Evolutionary conservation across 2,329 filamentous ascomycete genomes (phyloP).

Genomic region (Trichoderma lentiforme): DNA sequence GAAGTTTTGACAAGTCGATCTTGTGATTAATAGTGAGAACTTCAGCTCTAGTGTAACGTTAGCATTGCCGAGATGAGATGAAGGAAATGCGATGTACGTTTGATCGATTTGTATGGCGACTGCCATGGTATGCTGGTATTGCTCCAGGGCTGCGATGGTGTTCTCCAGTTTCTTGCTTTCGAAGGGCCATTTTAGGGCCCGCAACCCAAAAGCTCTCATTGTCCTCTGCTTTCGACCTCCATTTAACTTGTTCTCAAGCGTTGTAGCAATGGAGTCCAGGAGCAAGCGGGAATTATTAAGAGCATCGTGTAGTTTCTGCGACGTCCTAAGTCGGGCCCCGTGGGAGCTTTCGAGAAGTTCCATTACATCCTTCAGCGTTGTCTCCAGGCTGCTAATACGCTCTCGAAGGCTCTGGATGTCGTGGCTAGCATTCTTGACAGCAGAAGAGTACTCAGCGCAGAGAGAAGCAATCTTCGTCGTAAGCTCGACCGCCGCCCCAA

Average conservation of each 20-base stretch:
- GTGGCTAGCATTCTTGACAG: neutral
- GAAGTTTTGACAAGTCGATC: fast-evolving
- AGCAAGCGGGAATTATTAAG: neutral
- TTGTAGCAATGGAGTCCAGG: neutral
- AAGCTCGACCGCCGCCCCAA: neutral
- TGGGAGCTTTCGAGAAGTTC: neutral
- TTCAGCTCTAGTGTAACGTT: neutral
- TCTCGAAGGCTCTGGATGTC: neutral
- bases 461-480: neutral
- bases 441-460: neutral
- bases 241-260: neutral
- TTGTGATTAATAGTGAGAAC: neutral
- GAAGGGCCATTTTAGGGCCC: neutral
- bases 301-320: neutral
- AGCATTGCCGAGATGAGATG: neutral
- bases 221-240: neutral
- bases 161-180: neutral
- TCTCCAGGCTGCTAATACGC: neutral
- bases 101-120: neutral
- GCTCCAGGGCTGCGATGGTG: neutral
- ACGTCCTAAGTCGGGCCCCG: neutral
- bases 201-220: neutral
- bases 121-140: neutral
- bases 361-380: neutral
- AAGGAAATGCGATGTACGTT: neutral